These are phyloP conservation scores for Tuber borchii DNA, from an alignment of 495 filamentous ascomycete genomes.

Conservation along the genomic window DNA sequence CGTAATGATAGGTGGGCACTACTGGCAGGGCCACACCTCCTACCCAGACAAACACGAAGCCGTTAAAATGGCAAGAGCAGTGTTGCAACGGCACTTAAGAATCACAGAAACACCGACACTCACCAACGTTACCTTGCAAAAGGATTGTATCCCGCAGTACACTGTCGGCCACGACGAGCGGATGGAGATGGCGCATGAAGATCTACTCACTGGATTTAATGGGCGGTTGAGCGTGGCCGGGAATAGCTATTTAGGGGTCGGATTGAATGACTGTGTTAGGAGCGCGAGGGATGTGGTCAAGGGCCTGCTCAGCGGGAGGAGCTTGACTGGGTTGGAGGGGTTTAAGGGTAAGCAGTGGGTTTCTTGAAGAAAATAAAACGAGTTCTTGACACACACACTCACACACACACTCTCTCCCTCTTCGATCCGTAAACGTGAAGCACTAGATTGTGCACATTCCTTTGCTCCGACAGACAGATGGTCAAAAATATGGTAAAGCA, in stretches of 20 bases:
- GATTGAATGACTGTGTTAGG: conserved; percentile 60
- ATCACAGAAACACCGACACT: conserved; percentile 56
- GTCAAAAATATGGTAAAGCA: neutral
- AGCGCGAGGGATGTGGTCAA: conserved; percentile 47
- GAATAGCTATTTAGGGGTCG: conserved; percentile 59
- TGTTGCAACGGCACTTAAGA: conserved; percentile 66
- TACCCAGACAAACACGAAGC: conserved; percentile 56
- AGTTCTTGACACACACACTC: neutral
- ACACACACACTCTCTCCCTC: neutral
- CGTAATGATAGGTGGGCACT: conserved; percentile 92
- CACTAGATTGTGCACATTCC: neutral
- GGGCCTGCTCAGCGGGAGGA: conserved; percentile 34
- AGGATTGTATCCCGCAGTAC: conserved; percentile 85
- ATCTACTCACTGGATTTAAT: conserved; percentile 54
- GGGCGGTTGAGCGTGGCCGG: conserved; percentile 69
- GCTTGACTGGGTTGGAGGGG: conserved; percentile 42
- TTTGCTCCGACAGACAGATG: neutral
- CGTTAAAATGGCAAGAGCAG: conserved; percentile 57
- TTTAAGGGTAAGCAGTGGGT: conserved; percentile 15
- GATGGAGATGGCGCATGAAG: conserved; percentile 54
- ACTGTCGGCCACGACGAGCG: conserved; percentile 63
- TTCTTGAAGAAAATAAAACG: neutral
- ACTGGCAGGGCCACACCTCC: conserved; percentile 60
- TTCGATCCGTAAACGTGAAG: neutral
- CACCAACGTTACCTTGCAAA: conserved; percentile 57